Percentiles rank a stretch among this genome's conserved stretches.
Conservation (phyloP, 169 alveolate species). For the Ichthyophthirius multifiliis region DNA sequence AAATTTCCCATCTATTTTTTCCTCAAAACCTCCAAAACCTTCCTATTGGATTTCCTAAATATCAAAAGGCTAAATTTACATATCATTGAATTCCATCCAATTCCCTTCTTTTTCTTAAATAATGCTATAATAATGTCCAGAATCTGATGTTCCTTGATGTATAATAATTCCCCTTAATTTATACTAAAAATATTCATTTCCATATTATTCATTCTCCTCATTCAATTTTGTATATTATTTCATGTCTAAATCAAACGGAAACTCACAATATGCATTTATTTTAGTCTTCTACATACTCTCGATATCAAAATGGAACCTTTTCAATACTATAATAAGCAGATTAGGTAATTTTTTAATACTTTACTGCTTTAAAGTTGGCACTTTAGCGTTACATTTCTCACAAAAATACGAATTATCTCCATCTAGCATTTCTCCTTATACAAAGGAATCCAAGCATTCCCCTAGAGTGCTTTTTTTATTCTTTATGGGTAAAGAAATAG, state of each 20-base stretch:
- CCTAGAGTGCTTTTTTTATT: slow-evolving; percentile 71
- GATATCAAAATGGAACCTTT: slow-evolving; percentile 77
- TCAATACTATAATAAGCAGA: slow-evolving; percentile 66
- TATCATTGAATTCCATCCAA: slow-evolving; percentile 87
- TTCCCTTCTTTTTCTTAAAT: slow-evolving; percentile 52
- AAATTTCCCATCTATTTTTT: too few relatives aligned
- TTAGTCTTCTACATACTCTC: slow-evolving; percentile 76
- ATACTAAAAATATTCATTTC: slow-evolving; percentile 70
- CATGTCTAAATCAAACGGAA: slow-evolving; percentile 83
- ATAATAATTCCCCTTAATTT: slow-evolving; percentile 71
- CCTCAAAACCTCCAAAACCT: too few relatives aligned
- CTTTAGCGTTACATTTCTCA: slow-evolving; percentile 79
- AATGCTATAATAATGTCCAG: slow-evolving; percentile 82
- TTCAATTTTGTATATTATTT: slow-evolving; percentile 73
- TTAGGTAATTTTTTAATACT: slow-evolving; percentile 83
- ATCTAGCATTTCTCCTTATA: slow-evolving; percentile 82
- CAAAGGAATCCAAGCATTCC: slow-evolving; percentile 72
- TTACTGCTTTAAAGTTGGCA: slow-evolving; percentile 66
- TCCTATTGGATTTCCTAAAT: too few relatives aligned
- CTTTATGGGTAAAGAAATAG: slow-evolving; percentile 74
- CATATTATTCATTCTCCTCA: too few relatives aligned
- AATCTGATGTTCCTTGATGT: slow-evolving; percentile 82
- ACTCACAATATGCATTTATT: slow-evolving; percentile 81
- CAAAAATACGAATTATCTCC: slow-evolving; percentile 87
- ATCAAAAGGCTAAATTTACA: too few relatives aligned